Conservation (phyloP, 2,329 filamentous ascomycete genomes). For the Catunica adiposa region DNA sequence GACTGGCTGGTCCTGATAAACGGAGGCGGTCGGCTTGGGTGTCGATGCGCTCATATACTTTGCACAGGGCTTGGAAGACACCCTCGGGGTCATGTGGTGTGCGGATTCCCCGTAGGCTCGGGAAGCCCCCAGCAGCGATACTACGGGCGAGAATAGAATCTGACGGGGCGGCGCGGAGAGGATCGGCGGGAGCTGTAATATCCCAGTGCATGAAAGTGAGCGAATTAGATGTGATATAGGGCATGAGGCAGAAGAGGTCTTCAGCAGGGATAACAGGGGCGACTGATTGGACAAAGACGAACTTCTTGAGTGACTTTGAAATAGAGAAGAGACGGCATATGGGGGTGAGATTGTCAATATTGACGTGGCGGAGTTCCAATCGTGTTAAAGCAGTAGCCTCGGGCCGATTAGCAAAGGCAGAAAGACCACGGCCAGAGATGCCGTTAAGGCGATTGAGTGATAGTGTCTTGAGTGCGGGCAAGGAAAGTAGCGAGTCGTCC, state of each 20-base stretch:
- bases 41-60: conserved; percentile 39
- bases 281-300: conserved; percentile 38
- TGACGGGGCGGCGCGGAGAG: conserved; percentile 26
- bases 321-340: conserved; percentile 44
- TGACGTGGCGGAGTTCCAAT: conserved; percentile 39
- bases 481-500: conserved; percentile 35
- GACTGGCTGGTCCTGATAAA: neutral
- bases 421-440: conserved; percentile 39
- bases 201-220: conserved; percentile 47
- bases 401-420: conserved; percentile 36
- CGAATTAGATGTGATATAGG: conserved; percentile 41
- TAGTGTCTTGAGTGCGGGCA: conserved; percentile 39
- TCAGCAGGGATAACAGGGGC: conserved; percentile 39
- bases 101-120: conserved; percentile 40
- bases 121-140: conserved; percentile 46
- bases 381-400: conserved; percentile 29
- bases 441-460: conserved; percentile 39
- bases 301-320: conserved; percentile 30
- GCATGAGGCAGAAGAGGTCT: conserved; percentile 43
- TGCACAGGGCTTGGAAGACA: conserved; percentile 51
- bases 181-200: conserved; percentile 34
- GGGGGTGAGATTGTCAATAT: conserved; percentile 38
- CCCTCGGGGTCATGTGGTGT: conserved; percentile 55
- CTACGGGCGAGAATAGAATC: conserved; percentile 47
- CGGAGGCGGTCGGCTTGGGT: conserved; percentile 33